These are phyloP conservation scores for Acanthamoeba triangularis DNA, from an alignment of 208 protist species.

Conservation along the genomic window DNA sequence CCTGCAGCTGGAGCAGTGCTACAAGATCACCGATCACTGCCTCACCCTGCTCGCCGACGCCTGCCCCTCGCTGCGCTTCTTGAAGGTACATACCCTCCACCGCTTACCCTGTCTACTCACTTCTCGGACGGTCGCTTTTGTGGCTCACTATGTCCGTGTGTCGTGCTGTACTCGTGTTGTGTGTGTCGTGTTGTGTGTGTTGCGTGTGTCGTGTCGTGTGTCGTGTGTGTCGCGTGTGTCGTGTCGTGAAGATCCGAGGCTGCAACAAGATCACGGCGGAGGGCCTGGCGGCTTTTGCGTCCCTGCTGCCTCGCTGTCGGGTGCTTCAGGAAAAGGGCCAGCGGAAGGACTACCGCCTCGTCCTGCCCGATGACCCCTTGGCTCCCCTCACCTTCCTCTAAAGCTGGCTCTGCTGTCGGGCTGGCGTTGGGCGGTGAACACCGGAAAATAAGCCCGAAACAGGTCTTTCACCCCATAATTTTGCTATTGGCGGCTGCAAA, in stretches of 20 bases:
- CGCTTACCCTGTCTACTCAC: not conserved
- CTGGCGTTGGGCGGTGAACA: too few relatives aligned
- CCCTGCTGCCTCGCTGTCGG: not conserved
- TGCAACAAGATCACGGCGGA: not conserved
- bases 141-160: too few relatives aligned
- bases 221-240: not conserved
- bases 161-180: not conserved
- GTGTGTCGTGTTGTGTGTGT: not conserved
- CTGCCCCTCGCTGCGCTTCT: not conserved
- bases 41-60: not conserved
- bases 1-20: constrained; percentile 23
- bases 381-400: not conserved
- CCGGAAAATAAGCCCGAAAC: too few relatives aligned
- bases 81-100: not conserved
- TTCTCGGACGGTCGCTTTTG: too few relatives aligned
- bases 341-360: not conserved
- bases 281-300: not conserved
- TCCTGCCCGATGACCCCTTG: not conserved
- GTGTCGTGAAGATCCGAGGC: not conserved
- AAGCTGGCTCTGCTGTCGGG: too few relatives aligned
- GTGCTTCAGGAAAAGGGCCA: not conserved
- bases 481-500: too few relatives aligned
- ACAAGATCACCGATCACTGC: not conserved
- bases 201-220: not conserved
- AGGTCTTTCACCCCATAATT: too few relatives aligned